Conservation (phyloP, 192 early-diverging fungal species). For the Coemansia sp. region DNA sequence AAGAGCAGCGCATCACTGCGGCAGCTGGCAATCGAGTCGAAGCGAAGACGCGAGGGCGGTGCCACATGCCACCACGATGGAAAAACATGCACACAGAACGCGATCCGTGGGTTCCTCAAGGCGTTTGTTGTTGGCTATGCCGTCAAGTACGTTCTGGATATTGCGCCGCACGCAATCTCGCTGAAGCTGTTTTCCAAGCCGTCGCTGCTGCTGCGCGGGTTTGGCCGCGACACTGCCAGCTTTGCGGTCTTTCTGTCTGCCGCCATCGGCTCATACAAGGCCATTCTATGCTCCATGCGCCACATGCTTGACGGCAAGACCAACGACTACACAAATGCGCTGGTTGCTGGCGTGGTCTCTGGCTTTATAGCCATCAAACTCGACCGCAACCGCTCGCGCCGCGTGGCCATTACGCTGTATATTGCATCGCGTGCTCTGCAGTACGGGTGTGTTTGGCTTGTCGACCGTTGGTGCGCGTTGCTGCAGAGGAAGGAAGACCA, state of each 20-base stretch:
- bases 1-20: constrained; percentile 53
- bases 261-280: constrained; percentile 66
- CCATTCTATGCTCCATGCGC: constrained; percentile 63
- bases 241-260: constrained; percentile 70
- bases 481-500: constrained; percentile 28
- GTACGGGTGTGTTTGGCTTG: constrained; percentile 62
- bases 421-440: constrained; percentile 65
- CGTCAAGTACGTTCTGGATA: constrained; percentile 62
- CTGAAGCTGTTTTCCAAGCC: constrained; percentile 55
- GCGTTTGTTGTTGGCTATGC: constrained; percentile 62
- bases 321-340: constrained; percentile 62
- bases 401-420: constrained; percentile 66
- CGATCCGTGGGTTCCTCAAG: constrained; percentile 64
- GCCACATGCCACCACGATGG: constrained; percentile 61
- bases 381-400: constrained; percentile 60
- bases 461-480: constrained; percentile 58
- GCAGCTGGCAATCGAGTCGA: constrained; percentile 41
- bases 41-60: constrained; percentile 12
- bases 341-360: constrained; percentile 65
- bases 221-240: constrained; percentile 59
- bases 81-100: constrained; percentile 66
- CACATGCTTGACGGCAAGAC: constrained; percentile 39
- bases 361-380: constrained; percentile 62
- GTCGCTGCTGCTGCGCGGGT: constrained; percentile 27
- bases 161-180: constrained; percentile 57